phyloP scores from a whole-genome alignment of 202 grass and related monocot species.

The Bolboschoenoplectus hybrid region DNA sequence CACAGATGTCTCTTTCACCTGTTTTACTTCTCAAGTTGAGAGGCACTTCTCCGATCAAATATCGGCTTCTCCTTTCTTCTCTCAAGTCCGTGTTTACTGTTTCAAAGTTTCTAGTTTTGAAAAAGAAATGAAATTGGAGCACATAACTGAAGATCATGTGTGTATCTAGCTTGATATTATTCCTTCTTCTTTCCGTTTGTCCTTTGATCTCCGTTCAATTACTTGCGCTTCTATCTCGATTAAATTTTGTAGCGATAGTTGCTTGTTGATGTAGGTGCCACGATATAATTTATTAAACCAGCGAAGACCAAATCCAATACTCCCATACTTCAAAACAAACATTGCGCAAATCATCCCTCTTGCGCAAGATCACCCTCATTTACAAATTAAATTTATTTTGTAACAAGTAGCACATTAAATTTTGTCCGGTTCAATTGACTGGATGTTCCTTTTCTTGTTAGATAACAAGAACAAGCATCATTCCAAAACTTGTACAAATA shows the following conservation, averaged over 20 bases:
- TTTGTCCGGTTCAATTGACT: not conserved
- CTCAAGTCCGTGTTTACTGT: not conserved
- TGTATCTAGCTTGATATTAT: not conserved
- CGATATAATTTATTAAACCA: not conserved
- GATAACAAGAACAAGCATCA: not conserved
- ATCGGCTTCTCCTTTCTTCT: not conserved
- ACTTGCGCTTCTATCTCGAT: not conserved
- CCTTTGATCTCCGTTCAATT: not conserved
- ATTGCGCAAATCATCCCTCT: not conserved
- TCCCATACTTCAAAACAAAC: not conserved
- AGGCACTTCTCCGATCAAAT: not conserved
- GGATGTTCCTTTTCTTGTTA: not conserved
- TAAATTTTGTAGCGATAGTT: not conserved
- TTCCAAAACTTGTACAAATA: not conserved
- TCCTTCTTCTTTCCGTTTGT: not conserved
- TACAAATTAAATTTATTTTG: not conserved
- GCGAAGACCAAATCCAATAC: not conserved
- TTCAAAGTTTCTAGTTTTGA: not conserved
- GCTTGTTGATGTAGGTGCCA: not conserved
- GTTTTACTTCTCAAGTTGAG: not conserved
- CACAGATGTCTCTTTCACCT: not conserved
- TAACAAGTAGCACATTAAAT: not conserved
- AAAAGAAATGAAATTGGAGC: not conserved
- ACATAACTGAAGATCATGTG: not conserved
- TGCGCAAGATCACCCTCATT: not conserved